Conservation (phyloP, 2,329 filamentous ascomycete species). For the Cercospora nicotianae region DNA sequence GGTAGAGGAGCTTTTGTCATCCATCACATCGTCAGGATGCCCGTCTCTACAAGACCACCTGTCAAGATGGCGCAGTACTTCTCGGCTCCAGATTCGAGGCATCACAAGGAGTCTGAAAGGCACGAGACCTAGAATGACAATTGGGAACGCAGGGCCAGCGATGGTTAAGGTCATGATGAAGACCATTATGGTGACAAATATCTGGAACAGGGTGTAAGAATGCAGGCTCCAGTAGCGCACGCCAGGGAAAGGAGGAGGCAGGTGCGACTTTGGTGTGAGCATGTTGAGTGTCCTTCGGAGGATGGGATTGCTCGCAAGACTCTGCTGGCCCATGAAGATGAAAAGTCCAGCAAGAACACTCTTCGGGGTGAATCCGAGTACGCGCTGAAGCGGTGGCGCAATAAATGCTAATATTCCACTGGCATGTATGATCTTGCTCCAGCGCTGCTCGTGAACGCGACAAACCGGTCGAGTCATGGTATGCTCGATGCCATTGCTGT, state of each 20-base stretch:
- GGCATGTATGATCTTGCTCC: slow-evolving; percentile 62
- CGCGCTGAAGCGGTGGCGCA: slow-evolving; percentile 62
- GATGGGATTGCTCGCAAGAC: slow-evolving; percentile 63
- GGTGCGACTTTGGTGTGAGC: slow-evolving; percentile 52
- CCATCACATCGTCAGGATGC: slow-evolving; percentile 31
- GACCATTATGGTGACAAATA: slow-evolving; percentile 58
- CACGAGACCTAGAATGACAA: slow-evolving; percentile 64
- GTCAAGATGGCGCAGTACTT: slow-evolving; percentile 57
- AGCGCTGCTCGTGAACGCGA: slow-evolving; percentile 64
- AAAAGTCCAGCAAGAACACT: slow-evolving; percentile 66
- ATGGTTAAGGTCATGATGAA: slow-evolving; percentile 64
- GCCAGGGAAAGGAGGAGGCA: slow-evolving; percentile 30
- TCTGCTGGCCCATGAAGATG: slow-evolving; percentile 69
- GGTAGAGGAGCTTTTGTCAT: neutral
- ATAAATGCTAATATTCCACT: slow-evolving; percentile 61
- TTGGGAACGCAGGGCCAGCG: slow-evolving; percentile 62
- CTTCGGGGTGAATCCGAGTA: slow-evolving; percentile 64
- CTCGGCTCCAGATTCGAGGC: slow-evolving; percentile 60
- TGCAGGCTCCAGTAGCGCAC: slow-evolving; percentile 56
- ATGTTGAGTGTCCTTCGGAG: slow-evolving; percentile 59
- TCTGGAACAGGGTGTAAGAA: slow-evolving; percentile 59
- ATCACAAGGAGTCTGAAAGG: slow-evolving; percentile 62
- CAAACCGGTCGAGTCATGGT: slow-evolving; percentile 38
- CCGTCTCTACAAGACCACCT: slow-evolving; percentile 45
- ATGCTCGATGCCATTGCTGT: slow-evolving; percentile 42